phyloP scores from a whole-genome alignment of 306 rosid species.

The Lathyrus sativus region DNA sequence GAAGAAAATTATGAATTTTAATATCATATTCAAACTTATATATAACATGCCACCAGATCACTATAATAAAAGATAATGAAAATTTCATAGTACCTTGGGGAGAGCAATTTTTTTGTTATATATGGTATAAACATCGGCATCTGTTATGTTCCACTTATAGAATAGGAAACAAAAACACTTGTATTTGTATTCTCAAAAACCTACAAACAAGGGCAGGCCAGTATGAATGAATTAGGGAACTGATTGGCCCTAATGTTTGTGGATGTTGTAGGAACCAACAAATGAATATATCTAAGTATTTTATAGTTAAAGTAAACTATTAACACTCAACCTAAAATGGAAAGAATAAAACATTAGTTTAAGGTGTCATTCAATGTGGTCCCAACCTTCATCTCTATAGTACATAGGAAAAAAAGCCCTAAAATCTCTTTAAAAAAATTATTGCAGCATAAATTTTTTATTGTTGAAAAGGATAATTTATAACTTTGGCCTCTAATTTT shows the following conservation, averaged over 20 bases:
- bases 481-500: no score
- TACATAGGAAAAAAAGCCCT: no score
- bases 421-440: no score
- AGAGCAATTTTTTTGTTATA: no score
- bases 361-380: neutral
- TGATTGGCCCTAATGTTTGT: constrained; percentile 12
- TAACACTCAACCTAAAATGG: constrained; percentile 40
- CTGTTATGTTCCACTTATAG: constrained; percentile 33
- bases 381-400: neutral
- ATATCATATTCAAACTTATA: no score
- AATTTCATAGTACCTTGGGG: no score
- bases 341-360: constrained; percentile 35
- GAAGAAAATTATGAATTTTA: no score
- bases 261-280: constrained; percentile 42
- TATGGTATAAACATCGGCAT: constrained; percentile 16
- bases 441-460: no score
- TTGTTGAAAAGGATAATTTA: no score
- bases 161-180: constrained; percentile 12
- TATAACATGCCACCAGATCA: no score
- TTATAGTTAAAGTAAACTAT: constrained; percentile 32
- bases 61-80: no score
- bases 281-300: constrained; percentile 31
- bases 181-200: constrained; percentile 39
- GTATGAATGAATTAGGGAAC: constrained; percentile 26
- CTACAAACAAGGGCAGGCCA: constrained; percentile 36